phyloP scores from a whole-genome alignment of 2,329 filamentous ascomycete genomes.

The Fusarium brevicatenulatum region DNA sequence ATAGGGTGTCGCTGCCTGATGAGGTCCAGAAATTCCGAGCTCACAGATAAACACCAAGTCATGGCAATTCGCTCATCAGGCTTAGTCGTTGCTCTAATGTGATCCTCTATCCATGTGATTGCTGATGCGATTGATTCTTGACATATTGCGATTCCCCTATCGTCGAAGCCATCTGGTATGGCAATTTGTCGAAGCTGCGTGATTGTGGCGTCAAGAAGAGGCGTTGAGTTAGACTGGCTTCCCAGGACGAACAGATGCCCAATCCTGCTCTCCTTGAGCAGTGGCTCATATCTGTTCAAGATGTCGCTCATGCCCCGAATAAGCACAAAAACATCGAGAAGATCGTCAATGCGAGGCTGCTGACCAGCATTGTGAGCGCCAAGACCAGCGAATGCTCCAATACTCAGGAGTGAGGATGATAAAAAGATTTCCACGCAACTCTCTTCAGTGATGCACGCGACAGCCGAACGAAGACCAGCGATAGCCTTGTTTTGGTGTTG shows the following conservation, averaged over 20 bases:
- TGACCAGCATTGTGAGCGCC: conserved; percentile 27
- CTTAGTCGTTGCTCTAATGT: background rate
- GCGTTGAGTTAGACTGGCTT: background rate
- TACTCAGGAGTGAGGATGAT: conserved; percentile 46
- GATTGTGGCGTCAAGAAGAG: conserved; percentile 3
- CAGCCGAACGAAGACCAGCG: conserved; percentile 42
- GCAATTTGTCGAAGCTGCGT: conserved; percentile 20
- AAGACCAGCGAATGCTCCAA: conserved; percentile 47
- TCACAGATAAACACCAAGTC: conserved; percentile 26
- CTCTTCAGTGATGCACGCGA: conserved; percentile 42
- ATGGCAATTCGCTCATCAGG: conserved; percentile 20
- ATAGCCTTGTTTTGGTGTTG: conserved; percentile 49
- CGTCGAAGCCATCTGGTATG: conserved; percentile 10
- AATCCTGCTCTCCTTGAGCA: conserved; percentile 9
- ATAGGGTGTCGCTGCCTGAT: conserved; percentile 22
- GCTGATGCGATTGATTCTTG: background rate
- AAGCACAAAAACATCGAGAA: conserved; percentile 48
- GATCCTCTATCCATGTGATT: conserved; percentile 5
- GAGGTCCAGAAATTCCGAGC: conserved; percentile 28
- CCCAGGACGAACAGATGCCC: conserved; percentile 1
- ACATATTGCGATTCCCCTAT: background rate
- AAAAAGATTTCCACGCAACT: conserved; percentile 50
- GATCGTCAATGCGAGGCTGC: conserved; percentile 43
- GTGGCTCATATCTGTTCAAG: conserved; percentile 38
- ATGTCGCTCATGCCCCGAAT: conserved; percentile 47